Conservation (phyloP, 129 eudicot species). For the Apium graveolens region DNA sequence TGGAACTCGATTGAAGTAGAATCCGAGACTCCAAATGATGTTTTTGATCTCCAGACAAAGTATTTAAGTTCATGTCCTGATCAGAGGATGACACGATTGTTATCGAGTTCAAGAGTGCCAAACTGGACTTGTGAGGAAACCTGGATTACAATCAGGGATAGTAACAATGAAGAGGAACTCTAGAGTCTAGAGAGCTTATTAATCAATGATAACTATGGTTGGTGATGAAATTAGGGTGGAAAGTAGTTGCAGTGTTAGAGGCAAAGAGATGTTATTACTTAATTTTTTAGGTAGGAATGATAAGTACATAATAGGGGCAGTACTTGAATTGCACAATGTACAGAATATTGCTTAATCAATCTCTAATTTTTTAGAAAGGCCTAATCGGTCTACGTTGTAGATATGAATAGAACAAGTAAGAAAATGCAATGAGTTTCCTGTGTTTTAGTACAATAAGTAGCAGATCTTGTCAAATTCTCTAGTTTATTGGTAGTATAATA, state of each 20-base stretch:
- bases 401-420: neutral
- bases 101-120: conserved; percentile 22
- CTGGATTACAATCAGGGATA: conserved; percentile 51
- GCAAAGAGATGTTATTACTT: conserved; percentile 4
- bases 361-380: neutral
- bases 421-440: neutral
- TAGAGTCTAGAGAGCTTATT: neutral
- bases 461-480: neutral
- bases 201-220: conserved; percentile 3
- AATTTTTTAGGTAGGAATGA: neutral
- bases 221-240: conserved; percentile 26
- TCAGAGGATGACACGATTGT: conserved; percentile 42
- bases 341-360: conserved; percentile 10
- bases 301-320: neutral
- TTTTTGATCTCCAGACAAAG: neutral
- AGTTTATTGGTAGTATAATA: neutral
- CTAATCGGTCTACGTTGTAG: neutral
- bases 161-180: conserved; percentile 2
- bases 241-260: conserved; percentile 20
- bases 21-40: conserved; percentile 4
- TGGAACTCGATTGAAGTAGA: conserved; percentile 46
- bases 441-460: neutral
- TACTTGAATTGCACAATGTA: conserved; percentile 7
- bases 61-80: conserved; percentile 19
- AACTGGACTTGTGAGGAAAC: conserved; percentile 31